Percentiles rank a stretch among this genome's conserved stretches.
Conservation (phyloP, 805 yeast genomes). For the Lipomyces kockii region DNA sequence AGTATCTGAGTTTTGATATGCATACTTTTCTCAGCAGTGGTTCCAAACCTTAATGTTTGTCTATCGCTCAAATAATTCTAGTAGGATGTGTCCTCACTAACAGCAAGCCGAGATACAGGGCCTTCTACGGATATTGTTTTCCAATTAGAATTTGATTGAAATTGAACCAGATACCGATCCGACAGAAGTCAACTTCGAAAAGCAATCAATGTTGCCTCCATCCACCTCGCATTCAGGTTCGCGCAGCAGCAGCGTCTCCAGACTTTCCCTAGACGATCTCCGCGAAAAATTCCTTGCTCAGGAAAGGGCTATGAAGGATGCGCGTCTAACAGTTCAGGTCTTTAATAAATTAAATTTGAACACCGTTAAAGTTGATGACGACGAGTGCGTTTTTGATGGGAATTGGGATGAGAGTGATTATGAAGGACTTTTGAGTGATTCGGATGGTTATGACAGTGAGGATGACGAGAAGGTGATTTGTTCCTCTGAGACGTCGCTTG, state of each 20-base stretch:
- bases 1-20: background rate
- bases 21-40: background rate
- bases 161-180: background rate
- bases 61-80: background rate
- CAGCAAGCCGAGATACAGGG: background rate
- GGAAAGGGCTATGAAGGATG: conserved; percentile 20
- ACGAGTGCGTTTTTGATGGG: background rate
- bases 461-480: conserved; percentile 6
- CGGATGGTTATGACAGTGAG: conserved; percentile 20
- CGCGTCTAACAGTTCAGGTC: background rate
- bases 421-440: conserved; percentile 26
- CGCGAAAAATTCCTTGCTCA: conserved; percentile 15
- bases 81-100: too few relatives aligned
- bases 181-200: background rate
- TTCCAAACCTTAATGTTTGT: background rate
- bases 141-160: background rate
- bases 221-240: background rate
- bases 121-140: too few relatives aligned
- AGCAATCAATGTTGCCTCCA: background rate
- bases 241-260: background rate
- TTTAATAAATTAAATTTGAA: background rate
- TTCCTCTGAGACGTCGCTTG: conserved; percentile 17
- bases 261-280: background rate
- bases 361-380: conserved; percentile 4
- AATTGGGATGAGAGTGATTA: conserved; percentile 13